Percentiles rank a stretch among this genome's conserved stretches.
Conservation (phyloP, 148 eudicot species). For the Pouteria glomerata region DNA sequence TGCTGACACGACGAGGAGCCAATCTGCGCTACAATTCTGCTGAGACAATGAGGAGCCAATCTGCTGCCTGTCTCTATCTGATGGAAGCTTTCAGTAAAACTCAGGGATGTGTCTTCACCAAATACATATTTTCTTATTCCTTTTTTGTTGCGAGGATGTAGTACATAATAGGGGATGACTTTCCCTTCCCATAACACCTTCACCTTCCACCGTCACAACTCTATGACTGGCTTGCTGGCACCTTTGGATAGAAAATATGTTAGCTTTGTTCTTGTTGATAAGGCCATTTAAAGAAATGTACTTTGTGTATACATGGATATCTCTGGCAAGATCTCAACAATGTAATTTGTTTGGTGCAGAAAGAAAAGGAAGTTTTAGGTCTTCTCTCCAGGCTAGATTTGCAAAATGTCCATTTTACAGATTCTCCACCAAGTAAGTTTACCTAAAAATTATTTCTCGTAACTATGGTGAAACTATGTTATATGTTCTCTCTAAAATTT, state of each 20-base stretch:
- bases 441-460: neutral
- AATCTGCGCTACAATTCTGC: too few relatives aligned
- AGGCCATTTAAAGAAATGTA: neutral
- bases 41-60: too few relatives aligned
- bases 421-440: conserved; percentile 62
- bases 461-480: neutral
- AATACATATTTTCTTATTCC: neutral
- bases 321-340: neutral
- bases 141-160: neutral
- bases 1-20: too few relatives aligned
- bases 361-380: conserved; percentile 85
- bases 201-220: neutral
- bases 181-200: neutral
- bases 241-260: neutral
- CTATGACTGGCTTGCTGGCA: neutral
- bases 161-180: neutral
- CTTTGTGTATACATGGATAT: neutral
- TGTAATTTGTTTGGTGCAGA: conserved; percentile 40
- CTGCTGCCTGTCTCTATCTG: too few relatives aligned
- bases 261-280: neutral
- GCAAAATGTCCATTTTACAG: conserved; percentile 55
- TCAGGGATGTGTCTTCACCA: too few relatives aligned
- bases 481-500: neutral
- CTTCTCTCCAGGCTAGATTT: conserved; percentile 86
- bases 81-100: too few relatives aligned